phyloP scores from a whole-genome alignment of 768 basidiomycete genomes.

The Termitomyces sp. region DNA sequence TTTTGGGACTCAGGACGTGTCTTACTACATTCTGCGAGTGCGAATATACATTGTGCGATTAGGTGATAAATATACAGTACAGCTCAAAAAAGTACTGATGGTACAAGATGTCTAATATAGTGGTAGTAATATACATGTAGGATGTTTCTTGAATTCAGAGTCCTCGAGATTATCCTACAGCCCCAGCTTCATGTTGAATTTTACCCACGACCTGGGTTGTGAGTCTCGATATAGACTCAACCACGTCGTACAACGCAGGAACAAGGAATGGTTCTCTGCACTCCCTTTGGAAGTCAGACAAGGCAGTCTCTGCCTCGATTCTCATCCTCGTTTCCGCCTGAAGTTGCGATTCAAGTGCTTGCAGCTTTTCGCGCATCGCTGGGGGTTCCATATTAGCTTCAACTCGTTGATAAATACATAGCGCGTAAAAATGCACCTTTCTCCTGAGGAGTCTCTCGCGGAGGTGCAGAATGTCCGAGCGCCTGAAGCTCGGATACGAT shows the following conservation, averaged over 20 bases:
- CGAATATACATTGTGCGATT: not conserved
- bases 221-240: constrained; percentile 44
- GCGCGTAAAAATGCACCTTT: constrained; percentile 1
- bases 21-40: too few species aligned
- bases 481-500: constrained; percentile 23
- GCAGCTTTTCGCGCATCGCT: constrained; percentile 25
- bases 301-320: constrained; percentile 37
- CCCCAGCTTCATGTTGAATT: not conserved
- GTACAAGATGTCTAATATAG: not conserved
- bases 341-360: constrained; percentile 31
- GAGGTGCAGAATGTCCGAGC: constrained; percentile 10
- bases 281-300: constrained; percentile 49
- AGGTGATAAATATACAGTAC: too few species aligned
- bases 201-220: constrained; percentile 28
- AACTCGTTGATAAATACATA: not conserved
- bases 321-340: constrained; percentile 31
- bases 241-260: constrained; percentile 53
- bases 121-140: not conserved
- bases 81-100: not conserved
- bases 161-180: not conserved
- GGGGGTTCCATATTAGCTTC: not conserved
- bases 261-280: constrained; percentile 52
- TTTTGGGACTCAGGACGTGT: too few species aligned
- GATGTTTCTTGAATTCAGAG: not conserved
- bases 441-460: constrained; percentile 6